Evolutionary conservation across 2,329 filamentous ascomycete species (phyloP), one percentile per base, ranked within the genome.

Genomic region (Colletotrichum tofieldiae): DNA sequence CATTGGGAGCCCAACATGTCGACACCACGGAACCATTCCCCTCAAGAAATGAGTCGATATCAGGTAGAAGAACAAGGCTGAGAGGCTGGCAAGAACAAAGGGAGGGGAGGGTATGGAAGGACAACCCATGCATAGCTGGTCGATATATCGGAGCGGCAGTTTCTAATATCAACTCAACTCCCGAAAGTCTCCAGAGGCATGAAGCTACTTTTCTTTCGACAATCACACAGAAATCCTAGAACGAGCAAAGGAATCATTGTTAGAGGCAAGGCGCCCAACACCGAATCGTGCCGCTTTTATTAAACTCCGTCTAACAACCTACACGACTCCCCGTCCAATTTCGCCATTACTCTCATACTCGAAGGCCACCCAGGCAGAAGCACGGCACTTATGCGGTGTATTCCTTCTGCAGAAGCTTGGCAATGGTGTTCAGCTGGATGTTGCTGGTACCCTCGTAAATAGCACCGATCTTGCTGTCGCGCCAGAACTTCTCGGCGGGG

Each of bases 381-480:
- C 23, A 20, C 20, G 47, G 1, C 6, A n/a, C 32, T 74, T 79
- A 85, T 66, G 76, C 71, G 20, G 88, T 90, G 78, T 91, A 91
- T 75, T 91, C 84, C 83, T 91, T 91, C 80, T 91, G 89, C 73
- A 91, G 80, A 63, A 88, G 75, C 84, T 91, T 91, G 76, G 89
- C 89, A 73, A 91, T 91, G 11, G 89, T 91, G 81, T 91, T 91
- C 63, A 91, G 82, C 88, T 93, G 91, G 70, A 93, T 93, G 80
- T 93, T 93, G 84, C 92, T 94, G 67, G 93, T 95, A 41, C 96
- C 96, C 86, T 98, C 96, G 81, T 98, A 98, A 77, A 98, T 98
- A 75, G 95, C 95, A 12, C 96, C 96, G 79, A 99, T 99, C 92
- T 98, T 99, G 88, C 93, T 96, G 82, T 99, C 96, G 58, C 96